phyloP scores from a whole-genome alignment of 768 basidiomycete species.

The Austroboletus eburneus region DNA sequence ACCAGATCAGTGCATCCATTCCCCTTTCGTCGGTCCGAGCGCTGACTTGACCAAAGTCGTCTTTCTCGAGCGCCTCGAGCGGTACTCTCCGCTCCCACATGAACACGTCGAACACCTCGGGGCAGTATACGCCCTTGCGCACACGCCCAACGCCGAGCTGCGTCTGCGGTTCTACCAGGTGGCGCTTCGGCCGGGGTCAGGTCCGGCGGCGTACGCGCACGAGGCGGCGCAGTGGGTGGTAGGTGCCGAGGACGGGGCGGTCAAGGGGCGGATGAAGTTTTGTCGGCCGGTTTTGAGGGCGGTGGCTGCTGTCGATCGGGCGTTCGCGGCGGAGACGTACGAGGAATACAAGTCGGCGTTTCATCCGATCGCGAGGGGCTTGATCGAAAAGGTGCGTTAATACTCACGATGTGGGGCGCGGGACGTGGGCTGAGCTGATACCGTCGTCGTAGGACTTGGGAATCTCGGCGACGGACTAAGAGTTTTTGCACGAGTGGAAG shows the following conservation, averaged over 20 bases:
- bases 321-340: constrained; percentile 52
- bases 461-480: background rate
- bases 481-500: no score
- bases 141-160: constrained; percentile 69
- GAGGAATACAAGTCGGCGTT: constrained; percentile 46
- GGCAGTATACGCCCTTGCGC: constrained; percentile 40
- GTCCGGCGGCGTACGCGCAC: constrained; percentile 48
- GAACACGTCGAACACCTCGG: constrained; percentile 59
- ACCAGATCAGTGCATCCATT: constrained; percentile 61
- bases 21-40: background rate
- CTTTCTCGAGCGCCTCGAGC: constrained; percentile 69
- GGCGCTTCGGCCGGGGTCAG: constrained; percentile 46
- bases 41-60: constrained; percentile 45
- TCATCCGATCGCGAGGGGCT: constrained; percentile 71
- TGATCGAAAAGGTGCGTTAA: constrained; percentile 74
- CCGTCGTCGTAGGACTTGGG: constrained; percentile 13
- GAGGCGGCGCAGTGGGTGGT: constrained; percentile 67
- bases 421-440: no score
- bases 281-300: constrained; percentile 65
- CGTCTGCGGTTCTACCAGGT: constrained; percentile 75
- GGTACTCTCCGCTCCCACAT: constrained; percentile 54
- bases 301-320: constrained; percentile 47
- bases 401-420: no score
- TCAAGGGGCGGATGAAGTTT: constrained; percentile 85
- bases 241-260: constrained; percentile 45